Evolutionary conservation across 2,329 filamentous ascomycete species (phyloP).

Genomic region (Geosmithia flava): DNA sequence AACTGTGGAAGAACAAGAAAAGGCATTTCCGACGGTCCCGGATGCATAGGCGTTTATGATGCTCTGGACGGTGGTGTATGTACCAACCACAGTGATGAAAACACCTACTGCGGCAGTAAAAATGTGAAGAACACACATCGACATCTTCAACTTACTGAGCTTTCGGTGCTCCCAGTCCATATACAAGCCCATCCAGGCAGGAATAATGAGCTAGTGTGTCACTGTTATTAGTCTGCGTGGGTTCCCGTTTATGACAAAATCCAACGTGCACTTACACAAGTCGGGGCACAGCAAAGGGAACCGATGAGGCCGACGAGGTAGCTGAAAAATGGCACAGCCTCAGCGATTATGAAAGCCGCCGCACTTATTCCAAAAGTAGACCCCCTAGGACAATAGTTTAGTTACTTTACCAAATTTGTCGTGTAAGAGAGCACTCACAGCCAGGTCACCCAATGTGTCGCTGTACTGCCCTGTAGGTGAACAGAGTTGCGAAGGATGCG

Average conservation of each 20-base stretch:
- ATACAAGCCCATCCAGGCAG: constrained; percentile 11
- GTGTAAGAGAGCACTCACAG: constrained; percentile 7
- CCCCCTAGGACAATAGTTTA: constrained; percentile 1
- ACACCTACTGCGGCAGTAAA: constrained; percentile 8
- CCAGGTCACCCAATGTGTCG: constrained; percentile 13
- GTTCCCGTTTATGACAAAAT: not conserved
- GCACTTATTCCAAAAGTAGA: constrained; percentile 9
- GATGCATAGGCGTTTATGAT: constrained; percentile 11
- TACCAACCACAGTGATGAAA: constrained; percentile 12
- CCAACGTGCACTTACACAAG: constrained; percentile 9
- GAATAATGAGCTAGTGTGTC: constrained; percentile 8
- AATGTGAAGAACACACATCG: constrained; percentile 6
- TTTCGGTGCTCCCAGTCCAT: constrained; percentile 4
- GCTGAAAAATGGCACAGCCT: constrained; percentile 12
- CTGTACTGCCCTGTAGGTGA: constrained; percentile 11
- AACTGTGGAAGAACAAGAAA: constrained; percentile 6
- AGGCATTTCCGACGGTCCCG: constrained; percentile 8
- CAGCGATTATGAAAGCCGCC: constrained; percentile 9
- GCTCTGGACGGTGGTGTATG: constrained; percentile 13
- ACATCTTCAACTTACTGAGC: constrained; percentile 4
- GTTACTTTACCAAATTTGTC: not conserved
- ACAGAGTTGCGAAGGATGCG: constrained; percentile 10
- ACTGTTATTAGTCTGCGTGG: not conserved
- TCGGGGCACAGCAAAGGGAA: constrained; percentile 13
- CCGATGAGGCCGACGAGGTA: constrained; percentile 12